These are phyloP conservation scores for Ophiocordyceps camponoti-rufipedis DNA, from an alignment of 2,329 filamentous ascomycete genomes.

Conservation along the genomic window DNA sequence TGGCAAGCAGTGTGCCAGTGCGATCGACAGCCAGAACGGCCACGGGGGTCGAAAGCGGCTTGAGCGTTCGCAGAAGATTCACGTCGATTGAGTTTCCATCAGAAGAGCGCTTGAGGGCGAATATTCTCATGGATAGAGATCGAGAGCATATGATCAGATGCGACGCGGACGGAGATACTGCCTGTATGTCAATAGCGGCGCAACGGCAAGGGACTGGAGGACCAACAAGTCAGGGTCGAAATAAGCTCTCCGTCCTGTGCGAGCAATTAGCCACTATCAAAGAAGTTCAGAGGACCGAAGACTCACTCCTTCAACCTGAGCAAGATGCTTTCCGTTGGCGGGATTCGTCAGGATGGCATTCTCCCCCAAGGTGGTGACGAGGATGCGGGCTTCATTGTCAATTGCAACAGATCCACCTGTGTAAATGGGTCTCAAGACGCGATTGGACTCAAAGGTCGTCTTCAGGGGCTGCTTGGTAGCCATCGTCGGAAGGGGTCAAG, in stretches of 20 bases:
- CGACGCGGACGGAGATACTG: slow-evolving; percentile 73
- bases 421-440: slow-evolving; percentile 81
- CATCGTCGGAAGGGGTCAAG: slow-evolving; percentile 16
- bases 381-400: slow-evolving; percentile 60
- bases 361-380: slow-evolving; percentile 82
- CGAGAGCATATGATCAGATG: slow-evolving; percentile 85
- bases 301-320: slow-evolving; percentile 67
- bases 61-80: slow-evolving; percentile 60
- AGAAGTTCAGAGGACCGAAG: too few relatives aligned
- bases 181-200: slow-evolving; percentile 2
- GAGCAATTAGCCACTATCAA: neutral
- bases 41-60: slow-evolving; percentile 80
- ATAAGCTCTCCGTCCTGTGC: slow-evolving; percentile 58
- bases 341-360: slow-evolving; percentile 79
- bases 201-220: neutral
- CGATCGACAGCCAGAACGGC: slow-evolving; percentile 71
- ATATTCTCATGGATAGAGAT: slow-evolving; percentile 92
- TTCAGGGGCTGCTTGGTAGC: slow-evolving; percentile 47
- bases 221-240: slow-evolving; percentile 49
- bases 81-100: slow-evolving; percentile 40
- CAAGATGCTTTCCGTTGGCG: slow-evolving; percentile 63
- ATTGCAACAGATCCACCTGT: slow-evolving; percentile 79
- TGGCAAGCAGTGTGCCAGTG: slow-evolving; percentile 78
- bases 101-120: slow-evolving; percentile 44
- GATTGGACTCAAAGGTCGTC: slow-evolving; percentile 74